A percentile compares a stretch with the other conserved stretches of the same genome.
These are phyloP conservation scores for Thelephora terrestris DNA, from an alignment of 1,284 basidiomycete species.

Conservation along the genomic window DNA sequence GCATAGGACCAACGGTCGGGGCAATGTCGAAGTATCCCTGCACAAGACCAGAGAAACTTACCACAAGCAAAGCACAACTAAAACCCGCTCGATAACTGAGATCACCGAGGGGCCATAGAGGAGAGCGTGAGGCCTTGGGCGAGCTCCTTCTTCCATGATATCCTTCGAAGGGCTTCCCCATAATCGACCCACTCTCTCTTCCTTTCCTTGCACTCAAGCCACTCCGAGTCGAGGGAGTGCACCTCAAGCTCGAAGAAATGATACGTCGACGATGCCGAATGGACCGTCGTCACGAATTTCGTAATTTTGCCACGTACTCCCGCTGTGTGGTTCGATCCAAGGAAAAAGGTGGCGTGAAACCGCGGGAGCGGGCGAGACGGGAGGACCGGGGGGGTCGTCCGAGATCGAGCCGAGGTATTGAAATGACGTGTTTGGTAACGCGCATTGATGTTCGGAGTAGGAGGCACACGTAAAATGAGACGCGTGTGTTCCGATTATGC, in stretches of 20 bases:
- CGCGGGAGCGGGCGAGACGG: constrained; percentile 14
- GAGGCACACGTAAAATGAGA: too few relatives aligned
- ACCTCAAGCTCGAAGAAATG: constrained; percentile 84
- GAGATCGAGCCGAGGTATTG: too few relatives aligned
- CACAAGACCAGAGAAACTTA: too few relatives aligned
- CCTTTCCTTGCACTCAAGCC: constrained; percentile 69
- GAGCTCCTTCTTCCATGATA: constrained; percentile 74
- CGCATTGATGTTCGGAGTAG: too few relatives aligned
- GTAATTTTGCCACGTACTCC: constrained; percentile 73
- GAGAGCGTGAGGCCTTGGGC: constrained; percentile 61
- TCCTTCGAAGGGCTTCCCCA: constrained; percentile 57
- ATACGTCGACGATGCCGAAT: constrained; percentile 65
- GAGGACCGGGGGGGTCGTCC: constrained; percentile 7
- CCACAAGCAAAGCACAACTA: too few relatives aligned
- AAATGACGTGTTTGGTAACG: background rate
- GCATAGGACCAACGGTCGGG: too few relatives aligned
- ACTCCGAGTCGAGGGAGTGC: constrained; percentile 56
- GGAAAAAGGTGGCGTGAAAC: too few relatives aligned
- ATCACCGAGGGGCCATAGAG: constrained; percentile 40
- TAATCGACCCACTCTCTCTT: constrained; percentile 78
- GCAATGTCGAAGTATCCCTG: too few relatives aligned
- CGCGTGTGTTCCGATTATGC: background rate
- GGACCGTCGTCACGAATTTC: constrained; percentile 68
- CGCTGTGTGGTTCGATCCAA: constrained; percentile 30
- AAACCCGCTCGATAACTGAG: background rate